Evolutionary conservation across 2,329 filamentous ascomycete species (phyloP), one percentile per base, ranked within the genome.

Genomic region (Alternaria arborescens): DNA sequence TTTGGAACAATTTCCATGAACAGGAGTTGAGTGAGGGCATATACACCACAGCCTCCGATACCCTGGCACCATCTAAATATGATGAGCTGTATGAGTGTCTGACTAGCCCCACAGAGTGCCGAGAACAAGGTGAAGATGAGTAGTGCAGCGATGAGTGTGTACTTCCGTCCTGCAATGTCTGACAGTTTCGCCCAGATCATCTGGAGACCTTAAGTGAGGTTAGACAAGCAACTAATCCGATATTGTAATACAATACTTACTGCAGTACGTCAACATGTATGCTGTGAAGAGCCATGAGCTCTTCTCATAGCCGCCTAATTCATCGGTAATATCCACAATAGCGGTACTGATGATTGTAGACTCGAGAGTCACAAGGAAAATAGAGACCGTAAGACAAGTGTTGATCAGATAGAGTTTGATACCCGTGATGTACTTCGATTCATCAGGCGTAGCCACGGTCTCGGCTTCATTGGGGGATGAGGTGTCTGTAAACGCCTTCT

Each of bases 201-300:
- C 24, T 67, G 42, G 8, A 44, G 34, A 32, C 30, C 42, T 52
- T 42, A 6, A 11, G 18, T 32, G n/a, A 10, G 11, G 8, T 51
- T 40, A 51, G 48, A 22, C 16, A 26, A 40, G 48, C 11, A n/a
- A 3, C 8, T 20, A 1, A 4, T 36, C 8, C 38, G 20, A 12
- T 22, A 5, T 14, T 4, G 8, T 11, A 18, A n/a, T 12, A 1
- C 24, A 24, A 1, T 22, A 44, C 66, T 38, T 69, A 78, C 72
- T 74, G 22, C 77, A 72, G 47, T 71, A 79, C 3, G 77, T 78
- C 24, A 77, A 62, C 48, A 77, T 42, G 24, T 78, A 80, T 18
- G 72, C 74, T 2, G 44, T 79, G 22, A 78, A 66, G 24, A 79
- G 65, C 78, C 78, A 80, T 18, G 73, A 73, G 50, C 70, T 74